Percentiles rank a stretch among this genome's conserved stretches.
phyloP scores from a whole-genome alignment of 352 stramenopile species.

The Phytophthora hybrid region DNA sequence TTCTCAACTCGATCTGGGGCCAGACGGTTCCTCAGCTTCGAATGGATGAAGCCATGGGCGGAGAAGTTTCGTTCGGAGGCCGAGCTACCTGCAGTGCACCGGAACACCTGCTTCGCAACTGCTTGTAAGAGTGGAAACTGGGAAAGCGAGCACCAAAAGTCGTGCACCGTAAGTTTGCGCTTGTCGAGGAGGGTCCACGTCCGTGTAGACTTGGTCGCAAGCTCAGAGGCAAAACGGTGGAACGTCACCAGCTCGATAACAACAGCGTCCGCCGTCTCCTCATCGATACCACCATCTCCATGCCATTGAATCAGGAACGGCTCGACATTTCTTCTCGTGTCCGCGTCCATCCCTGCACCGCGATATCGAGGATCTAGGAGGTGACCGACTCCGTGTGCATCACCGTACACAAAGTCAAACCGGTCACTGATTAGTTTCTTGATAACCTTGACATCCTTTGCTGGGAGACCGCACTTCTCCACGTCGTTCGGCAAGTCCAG shows the following conservation, averaged over 20 bases:
- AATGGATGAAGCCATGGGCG: not conserved
- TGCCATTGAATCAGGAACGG: not conserved
- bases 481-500: not conserved
- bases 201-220: not conserved
- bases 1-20: not conserved
- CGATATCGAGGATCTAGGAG: not conserved
- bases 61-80: not conserved
- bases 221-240: not conserved
- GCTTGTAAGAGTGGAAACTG: not conserved
- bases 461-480: not conserved
- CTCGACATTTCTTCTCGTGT: not conserved
- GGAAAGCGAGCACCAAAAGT: not conserved
- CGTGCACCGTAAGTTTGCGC: not conserved
- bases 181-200: not conserved
- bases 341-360: not conserved
- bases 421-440: not conserved
- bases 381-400: not conserved
- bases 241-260: not conserved
- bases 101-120: not conserved
- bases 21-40: not conserved
- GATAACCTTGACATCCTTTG: not conserved
- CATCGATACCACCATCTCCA: not conserved
- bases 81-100: not conserved
- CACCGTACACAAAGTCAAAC: not conserved
- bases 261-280: not conserved